Evolutionary conservation across 2,329 filamentous ascomycete species (phyloP), one percentile per base, ranked within the genome.

Genomic region (Ascochyta koolunga): DNA sequence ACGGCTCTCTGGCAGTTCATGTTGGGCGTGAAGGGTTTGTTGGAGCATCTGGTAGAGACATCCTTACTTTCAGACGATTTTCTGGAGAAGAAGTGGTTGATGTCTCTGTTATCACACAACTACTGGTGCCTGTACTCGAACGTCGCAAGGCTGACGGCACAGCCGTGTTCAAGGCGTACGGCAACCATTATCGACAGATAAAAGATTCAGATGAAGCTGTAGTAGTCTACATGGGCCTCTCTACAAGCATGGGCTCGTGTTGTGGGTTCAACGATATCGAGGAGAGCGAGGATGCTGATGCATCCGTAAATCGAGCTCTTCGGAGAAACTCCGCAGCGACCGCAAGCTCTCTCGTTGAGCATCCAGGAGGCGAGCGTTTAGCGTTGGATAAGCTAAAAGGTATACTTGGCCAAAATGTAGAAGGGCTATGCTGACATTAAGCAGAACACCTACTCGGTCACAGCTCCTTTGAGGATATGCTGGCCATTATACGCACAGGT

Each of bases 161-260:
- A 4, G 54, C 65, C 1, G 25, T 63, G 15, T 76, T 76, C 40
- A 72, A 76, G 48, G 56, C 67, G 1, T 68, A 70, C 25, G 72
- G 73, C 4, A 67, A 65, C 15, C 56, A 62, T 1, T 55, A 68
- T 21, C 64, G 67, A 32, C 62, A 60, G 21, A 31, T 71, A 2
- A 62, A 65, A 10, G 39, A 56, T 13, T 73, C 74, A 15, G 71
- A 74, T 19, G 74, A 77, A 51, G 46, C 75, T 6, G 36, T 72
- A 4, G 64, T 76, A 54, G 66, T 76, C 37, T 71, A 66, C 44
- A 71, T 76, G 2, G 73, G 76, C 51, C 64, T 68, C 19, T 73
- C 69, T 36, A 44, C 57, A 2, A 74, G 70, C 31, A 77, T 76
- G 73, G 21, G 44, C 7, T 9, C 42, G 0, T 36, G 63, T 1